phyloP scores from a whole-genome alignment of 352 stramenopile genomes.

The Salisapilia sapeloensis region DNA sequence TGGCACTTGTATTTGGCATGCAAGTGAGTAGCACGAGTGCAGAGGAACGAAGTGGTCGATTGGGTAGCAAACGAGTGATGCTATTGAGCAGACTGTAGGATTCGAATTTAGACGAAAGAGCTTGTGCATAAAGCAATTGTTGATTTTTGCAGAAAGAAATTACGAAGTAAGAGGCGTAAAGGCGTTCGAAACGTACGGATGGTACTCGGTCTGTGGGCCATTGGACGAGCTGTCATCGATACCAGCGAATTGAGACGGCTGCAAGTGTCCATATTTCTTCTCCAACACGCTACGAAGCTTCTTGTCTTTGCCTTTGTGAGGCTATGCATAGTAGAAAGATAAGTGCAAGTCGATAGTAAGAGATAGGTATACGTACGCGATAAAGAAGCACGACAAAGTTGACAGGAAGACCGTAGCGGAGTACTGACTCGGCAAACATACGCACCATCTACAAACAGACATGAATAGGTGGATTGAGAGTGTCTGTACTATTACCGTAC shows the following conservation, averaged over 20 bases:
- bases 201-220: slow-evolving; percentile 55
- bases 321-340: slow-evolving; percentile 12
- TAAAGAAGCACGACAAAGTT: slow-evolving; percentile 87
- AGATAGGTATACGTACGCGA: slow-evolving; percentile 21
- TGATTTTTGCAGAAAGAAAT: neutral
- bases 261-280: slow-evolving; percentile 77
- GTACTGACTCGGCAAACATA: slow-evolving; percentile 94
- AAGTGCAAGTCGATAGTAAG: neutral
- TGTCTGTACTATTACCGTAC: slow-evolving; percentile 18
- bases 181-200: slow-evolving; percentile 64
- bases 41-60: slow-evolving; percentile 7
- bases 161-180: slow-evolving; percentile 62
- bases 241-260: slow-evolving; percentile 66
- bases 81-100: slow-evolving; percentile 29
- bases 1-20: slow-evolving; percentile 53
- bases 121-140: neutral
- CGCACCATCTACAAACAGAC: slow-evolving; percentile 62
- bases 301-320: slow-evolving; percentile 68
- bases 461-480: slow-evolving; percentile 1
- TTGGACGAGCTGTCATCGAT: slow-evolving; percentile 45
- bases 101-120: slow-evolving; percentile 1
- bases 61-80: no score
- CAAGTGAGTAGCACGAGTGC: slow-evolving; percentile 23
- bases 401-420: slow-evolving; percentile 94
- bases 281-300: slow-evolving; percentile 53